These are phyloP conservation scores for Fusarium sulawesiense DNA, from an alignment of 2,329 filamentous ascomycete genomes.

Conservation along the genomic window DNA sequence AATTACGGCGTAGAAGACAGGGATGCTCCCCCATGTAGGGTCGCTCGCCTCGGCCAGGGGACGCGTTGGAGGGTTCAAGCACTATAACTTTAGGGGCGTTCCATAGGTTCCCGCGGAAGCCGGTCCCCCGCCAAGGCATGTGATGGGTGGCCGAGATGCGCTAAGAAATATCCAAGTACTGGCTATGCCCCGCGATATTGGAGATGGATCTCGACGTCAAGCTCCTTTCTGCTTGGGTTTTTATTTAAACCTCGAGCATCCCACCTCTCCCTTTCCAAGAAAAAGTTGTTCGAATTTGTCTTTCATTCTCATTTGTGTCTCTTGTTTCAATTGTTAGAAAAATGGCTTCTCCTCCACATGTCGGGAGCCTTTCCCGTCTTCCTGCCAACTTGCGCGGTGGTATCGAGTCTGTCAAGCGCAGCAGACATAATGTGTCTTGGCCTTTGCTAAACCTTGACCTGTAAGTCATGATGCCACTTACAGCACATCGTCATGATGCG, in stretches of 20 bases:
- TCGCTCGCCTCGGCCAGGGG: constrained; percentile 25
- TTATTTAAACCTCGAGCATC: constrained; percentile 23
- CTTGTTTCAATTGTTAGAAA: not conserved
- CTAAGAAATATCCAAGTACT: constrained; percentile 50
- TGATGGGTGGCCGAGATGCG: constrained; percentile 41
- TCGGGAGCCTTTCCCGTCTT: constrained; percentile 76
- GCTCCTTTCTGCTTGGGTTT: constrained; percentile 15
- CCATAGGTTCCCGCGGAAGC: constrained; percentile 22
- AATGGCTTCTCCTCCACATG: constrained; percentile 50
- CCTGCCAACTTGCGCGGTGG: constrained; percentile 77
- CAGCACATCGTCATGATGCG: constrained; percentile 5
- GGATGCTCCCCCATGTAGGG: constrained; percentile 19
- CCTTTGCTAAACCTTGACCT: constrained; percentile 74
- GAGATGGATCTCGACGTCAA: constrained; percentile 36
- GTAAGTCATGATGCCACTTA: constrained; percentile 60
- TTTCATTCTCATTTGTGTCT: constrained; percentile 10
- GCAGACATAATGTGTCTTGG: constrained; percentile 66
- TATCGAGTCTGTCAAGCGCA: constrained; percentile 70
- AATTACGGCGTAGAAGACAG: constrained; percentile 35
- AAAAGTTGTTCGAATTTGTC: not conserved
- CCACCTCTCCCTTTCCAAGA: constrained; percentile 2
- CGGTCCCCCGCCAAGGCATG: constrained; percentile 36
- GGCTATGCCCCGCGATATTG: constrained; percentile 44
- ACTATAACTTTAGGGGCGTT: constrained; percentile 31
- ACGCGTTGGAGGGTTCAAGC: constrained; percentile 11